These are phyloP conservation scores for Craspedostauros australis DNA, from an alignment of 108 stramenopile species.

Conservation along the genomic window DNA sequence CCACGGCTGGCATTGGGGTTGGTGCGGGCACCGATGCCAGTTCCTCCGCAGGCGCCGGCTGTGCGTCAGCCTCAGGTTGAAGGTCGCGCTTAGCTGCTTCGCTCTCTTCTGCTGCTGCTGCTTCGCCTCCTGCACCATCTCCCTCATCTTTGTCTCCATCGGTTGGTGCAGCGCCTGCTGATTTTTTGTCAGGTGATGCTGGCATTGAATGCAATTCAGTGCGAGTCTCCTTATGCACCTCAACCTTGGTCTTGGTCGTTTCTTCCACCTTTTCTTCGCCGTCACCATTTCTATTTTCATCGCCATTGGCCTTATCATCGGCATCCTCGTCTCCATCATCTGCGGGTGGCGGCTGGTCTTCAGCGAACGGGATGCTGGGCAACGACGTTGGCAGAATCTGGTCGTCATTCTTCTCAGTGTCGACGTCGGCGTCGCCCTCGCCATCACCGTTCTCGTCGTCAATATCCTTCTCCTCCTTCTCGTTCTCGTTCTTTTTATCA, in stretches of 20 bases:
- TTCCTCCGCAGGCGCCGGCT: no score
- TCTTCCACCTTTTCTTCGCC: slow-evolving; percentile 6
- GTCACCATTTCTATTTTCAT: slow-evolving; percentile 5
- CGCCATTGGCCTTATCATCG: no score
- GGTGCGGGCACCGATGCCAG: no score
- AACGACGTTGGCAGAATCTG: no score
- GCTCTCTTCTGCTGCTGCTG: neutral
- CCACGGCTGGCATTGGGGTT: no score
- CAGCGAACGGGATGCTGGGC: neutral
- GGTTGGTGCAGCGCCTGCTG: no score
- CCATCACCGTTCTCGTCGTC: slow-evolving; percentile 4
- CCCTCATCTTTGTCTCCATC: slow-evolving; percentile 12
- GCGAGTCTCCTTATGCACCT: neutral
- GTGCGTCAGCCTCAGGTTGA: no score
- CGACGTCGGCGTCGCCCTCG: slow-evolving; percentile 4
- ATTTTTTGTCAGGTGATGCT: no score
- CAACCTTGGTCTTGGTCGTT: neutral
- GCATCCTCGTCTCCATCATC: neutral
- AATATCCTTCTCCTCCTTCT: slow-evolving; percentile 25
- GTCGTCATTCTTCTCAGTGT: neutral
- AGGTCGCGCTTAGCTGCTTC: neutral
- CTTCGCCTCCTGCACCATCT: neutral
- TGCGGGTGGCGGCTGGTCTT: neutral
- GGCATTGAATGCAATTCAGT: slow-evolving; percentile 4
- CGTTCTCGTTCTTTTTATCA: slow-evolving; percentile 17